Conservation (phyloP, 495 filamentous ascomycete species). For the Amphirosellinia nigrospora region DNA sequence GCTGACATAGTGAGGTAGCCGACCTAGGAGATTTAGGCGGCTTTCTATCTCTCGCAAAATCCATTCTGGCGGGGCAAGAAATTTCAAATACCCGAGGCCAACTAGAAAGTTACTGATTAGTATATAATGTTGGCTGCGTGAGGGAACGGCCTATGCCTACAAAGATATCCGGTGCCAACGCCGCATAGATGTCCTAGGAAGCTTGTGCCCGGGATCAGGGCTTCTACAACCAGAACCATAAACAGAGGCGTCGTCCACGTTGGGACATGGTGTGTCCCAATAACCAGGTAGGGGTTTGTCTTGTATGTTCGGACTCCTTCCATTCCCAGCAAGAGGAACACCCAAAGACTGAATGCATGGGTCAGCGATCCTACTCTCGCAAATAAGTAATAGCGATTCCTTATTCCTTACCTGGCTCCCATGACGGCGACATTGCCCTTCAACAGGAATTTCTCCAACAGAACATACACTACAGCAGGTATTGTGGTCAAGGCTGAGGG, state of each 20-base stretch:
- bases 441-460: constrained; percentile 71
- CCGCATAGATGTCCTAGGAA: constrained; percentile 87
- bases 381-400: constrained; percentile 25
- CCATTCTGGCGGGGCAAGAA: constrained; percentile 83
- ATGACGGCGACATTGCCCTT: constrained; percentile 70
- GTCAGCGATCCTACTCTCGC: constrained; percentile 3
- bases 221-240: constrained; percentile 69
- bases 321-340: constrained; percentile 81
- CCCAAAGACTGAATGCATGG: constrained; percentile 70
- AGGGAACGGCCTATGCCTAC: constrained; percentile 55
- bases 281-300: constrained; percentile 74
- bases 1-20: constrained; percentile 86
- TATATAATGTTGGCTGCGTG: constrained; percentile 23
- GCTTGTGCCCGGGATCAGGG: constrained; percentile 79
- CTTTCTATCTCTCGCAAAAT: constrained; percentile 81
- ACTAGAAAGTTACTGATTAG: constrained; percentile 52
- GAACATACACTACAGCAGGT: constrained; percentile 73
- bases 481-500: constrained; percentile 69
- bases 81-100: constrained; percentile 82
- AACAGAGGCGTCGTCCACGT: constrained; percentile 90
- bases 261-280: constrained; percentile 78
- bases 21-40: constrained; percentile 79
- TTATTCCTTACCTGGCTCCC: constrained; percentile 74
- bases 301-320: constrained; percentile 82
- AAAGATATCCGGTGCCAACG: constrained; percentile 80